Evolutionary conservation across 768 basidiomycete species (phyloP), one percentile per base, ranked within the genome.

Genomic region (Pleurotus ostreatus): DNA sequence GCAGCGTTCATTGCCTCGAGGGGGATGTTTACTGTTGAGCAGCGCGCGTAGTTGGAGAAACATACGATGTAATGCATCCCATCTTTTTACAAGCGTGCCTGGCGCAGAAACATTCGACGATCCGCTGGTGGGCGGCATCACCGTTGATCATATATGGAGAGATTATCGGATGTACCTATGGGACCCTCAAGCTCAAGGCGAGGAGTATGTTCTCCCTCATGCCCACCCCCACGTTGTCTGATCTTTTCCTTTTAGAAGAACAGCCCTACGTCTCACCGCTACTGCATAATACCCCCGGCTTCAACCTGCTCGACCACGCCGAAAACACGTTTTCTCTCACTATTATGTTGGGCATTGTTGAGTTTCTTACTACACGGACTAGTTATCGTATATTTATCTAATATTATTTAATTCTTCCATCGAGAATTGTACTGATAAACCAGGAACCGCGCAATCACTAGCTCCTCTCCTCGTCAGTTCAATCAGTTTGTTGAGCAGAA

Each of bases 31-130:
- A 41, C 39, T 25, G 51, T 37, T 22, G 15, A 18, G 13, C 65
- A 88, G 86, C 34, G 86, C 84, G 37, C 76, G 81, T 58, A 76
- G 82, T 58, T 88, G 86, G 85, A 76, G 82, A 61, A 83, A 88
- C 61, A 74, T 82, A 41, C 76, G 74, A 46, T 87, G 85, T 63
- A 70, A 78, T 16, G 75, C 85, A 54, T 87, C 86, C 23, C 83
- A 80, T 39, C 71, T 87, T 43, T 84, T 86, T 65, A 72, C 77
- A 7, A 73, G 73, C 34, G 71, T 63, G 13, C 62, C 60, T 49
- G 72, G 55, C 40, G 71, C 63, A 62, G 16, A 62, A 62, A 62
- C 47, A 68, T 67, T 64, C 70, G 25, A 68, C 67, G 39, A 70
- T 53, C 53, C 72, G 22, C 72, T 73, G 25, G 73, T 71, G 55